A percentile compares a stretch with the other conserved stretches of the same genome.
Conservation (phyloP, 2,329 filamentous ascomycete species). For the Calonectria pauciramosa region DNA sequence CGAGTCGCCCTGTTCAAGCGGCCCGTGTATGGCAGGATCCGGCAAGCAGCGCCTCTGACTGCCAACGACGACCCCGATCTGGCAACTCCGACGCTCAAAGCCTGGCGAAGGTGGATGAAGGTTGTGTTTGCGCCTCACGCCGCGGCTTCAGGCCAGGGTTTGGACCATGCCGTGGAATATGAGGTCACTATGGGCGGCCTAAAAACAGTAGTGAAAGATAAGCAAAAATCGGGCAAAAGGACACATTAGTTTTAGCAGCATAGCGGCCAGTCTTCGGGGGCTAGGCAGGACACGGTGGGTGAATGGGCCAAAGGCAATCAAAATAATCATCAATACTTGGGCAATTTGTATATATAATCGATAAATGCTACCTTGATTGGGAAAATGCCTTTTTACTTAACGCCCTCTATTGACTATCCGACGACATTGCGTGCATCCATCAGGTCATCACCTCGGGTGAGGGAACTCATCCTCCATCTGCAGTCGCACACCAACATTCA, state of each 20-base stretch:
- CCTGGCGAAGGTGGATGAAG: slow-evolving; percentile 84
- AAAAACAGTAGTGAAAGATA: slow-evolving; percentile 46
- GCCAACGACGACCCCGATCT: slow-evolving; percentile 57
- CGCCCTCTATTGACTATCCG: neutral
- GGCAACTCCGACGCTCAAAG: slow-evolving; percentile 62
- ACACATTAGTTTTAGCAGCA: neutral
- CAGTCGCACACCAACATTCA: slow-evolving; percentile 97
- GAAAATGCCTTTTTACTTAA: slow-evolving; percentile 5
- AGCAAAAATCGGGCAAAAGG: neutral
- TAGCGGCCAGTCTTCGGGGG: no score
- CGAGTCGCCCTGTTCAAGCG: slow-evolving; percentile 86
- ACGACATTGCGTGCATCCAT: slow-evolving; percentile 7
- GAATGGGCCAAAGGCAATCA: neutral
- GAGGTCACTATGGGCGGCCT: slow-evolving; percentile 80
- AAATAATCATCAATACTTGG: neutral
- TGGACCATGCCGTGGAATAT: slow-evolving; percentile 74
- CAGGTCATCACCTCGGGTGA: slow-evolving; percentile 60
- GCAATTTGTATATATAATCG: slow-evolving; percentile 11
- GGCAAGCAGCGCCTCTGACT: slow-evolving; percentile 51
- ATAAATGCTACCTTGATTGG: neutral
- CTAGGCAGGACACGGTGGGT: neutral
- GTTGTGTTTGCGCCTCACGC: slow-evolving; percentile 91
- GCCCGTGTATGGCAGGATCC: slow-evolving; percentile 64
- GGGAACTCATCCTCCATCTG: slow-evolving; percentile 96
- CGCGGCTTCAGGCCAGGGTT: slow-evolving; percentile 62